These are phyloP conservation scores for Staphylotrichum longicolle DNA, from an alignment of 495 filamentous ascomycete species.

Conservation along the genomic window DNA sequence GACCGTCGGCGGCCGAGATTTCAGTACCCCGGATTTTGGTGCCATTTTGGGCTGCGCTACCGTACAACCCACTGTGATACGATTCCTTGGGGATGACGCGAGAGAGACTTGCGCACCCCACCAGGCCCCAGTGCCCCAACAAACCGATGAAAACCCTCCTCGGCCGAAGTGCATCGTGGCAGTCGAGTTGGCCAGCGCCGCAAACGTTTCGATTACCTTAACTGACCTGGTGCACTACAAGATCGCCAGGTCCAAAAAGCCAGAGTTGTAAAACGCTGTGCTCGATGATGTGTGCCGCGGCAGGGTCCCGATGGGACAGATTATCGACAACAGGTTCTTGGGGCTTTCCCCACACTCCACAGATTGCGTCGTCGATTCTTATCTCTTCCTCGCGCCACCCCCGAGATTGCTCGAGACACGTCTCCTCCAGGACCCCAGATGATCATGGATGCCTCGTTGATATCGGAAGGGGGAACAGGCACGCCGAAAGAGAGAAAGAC, in stretches of 20 bases:
- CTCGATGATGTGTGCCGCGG: not conserved
- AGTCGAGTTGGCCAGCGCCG: too few relatives aligned
- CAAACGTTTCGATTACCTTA: not conserved
- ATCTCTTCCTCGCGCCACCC: conserved; percentile 33
- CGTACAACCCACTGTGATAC: not conserved
- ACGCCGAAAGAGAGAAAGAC: conserved; percentile 5
- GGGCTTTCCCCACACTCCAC: conserved; percentile 25
- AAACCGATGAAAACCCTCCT: not conserved
- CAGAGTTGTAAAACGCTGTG: too few relatives aligned
- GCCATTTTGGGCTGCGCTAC: not conserved
- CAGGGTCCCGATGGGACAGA: not conserved
- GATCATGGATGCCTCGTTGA: not conserved
- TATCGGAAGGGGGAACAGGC: conserved; percentile 12
- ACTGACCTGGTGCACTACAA: not conserved
- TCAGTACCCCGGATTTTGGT: conserved; percentile 20
- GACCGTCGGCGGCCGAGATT: conserved; percentile 3
- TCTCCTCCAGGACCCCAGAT: conserved; percentile 6
- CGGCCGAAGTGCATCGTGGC: not conserved
- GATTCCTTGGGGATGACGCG: not conserved
- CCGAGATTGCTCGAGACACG: conserved; percentile 27
- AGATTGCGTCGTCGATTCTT: conserved; percentile 26
- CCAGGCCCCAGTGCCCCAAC: not conserved
- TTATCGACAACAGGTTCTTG: too few relatives aligned
- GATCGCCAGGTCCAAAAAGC: too few relatives aligned
- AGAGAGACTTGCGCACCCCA: not conserved